phyloP scores from a whole-genome alignment of 2,329 filamentous ascomycete species.

The Hymenoscyphus infarciens region DNA sequence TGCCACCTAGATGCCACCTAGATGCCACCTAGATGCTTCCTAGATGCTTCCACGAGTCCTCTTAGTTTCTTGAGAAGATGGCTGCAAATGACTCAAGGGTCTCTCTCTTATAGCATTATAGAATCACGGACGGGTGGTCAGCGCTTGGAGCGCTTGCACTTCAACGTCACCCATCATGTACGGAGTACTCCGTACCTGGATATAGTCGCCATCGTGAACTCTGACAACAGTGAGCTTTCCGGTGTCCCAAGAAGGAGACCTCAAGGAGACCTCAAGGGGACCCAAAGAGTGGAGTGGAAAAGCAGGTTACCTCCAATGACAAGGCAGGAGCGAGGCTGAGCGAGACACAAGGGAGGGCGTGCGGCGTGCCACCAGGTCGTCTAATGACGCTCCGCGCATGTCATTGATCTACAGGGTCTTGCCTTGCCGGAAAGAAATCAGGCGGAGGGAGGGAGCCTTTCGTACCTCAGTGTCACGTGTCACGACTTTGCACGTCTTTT shows the following conservation, averaged over 20 bases:
- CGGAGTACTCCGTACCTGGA: neutral
- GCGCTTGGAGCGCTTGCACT: conserved; percentile 1
- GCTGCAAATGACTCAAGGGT: neutral
- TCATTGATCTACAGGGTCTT: conserved; percentile 9
- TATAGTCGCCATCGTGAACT: neutral
- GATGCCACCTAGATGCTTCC: neutral
- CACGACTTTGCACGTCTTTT: neutral
- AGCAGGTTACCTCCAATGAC: neutral
- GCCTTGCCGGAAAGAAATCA: neutral
- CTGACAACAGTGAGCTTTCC: too few relatives aligned
- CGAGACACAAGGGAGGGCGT: too few relatives aligned
- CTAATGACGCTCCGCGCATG: neutral
- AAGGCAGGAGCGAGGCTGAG: neutral
- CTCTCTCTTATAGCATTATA: too few relatives aligned
- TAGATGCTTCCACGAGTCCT: neutral
- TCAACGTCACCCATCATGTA: neutral
- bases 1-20: neutral
- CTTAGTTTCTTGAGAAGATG: neutral
- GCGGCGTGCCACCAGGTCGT: neutral
- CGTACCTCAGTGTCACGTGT: too few relatives aligned
- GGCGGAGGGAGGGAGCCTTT: neutral
- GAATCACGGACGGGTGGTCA: neutral
- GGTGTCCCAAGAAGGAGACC: too few relatives aligned
- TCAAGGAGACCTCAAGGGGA: too few relatives aligned
- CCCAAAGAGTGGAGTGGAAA: neutral